phyloP scores from a whole-genome alignment of 2,329 filamentous ascomycete species.

The Waltergamsia citrina region DNA sequence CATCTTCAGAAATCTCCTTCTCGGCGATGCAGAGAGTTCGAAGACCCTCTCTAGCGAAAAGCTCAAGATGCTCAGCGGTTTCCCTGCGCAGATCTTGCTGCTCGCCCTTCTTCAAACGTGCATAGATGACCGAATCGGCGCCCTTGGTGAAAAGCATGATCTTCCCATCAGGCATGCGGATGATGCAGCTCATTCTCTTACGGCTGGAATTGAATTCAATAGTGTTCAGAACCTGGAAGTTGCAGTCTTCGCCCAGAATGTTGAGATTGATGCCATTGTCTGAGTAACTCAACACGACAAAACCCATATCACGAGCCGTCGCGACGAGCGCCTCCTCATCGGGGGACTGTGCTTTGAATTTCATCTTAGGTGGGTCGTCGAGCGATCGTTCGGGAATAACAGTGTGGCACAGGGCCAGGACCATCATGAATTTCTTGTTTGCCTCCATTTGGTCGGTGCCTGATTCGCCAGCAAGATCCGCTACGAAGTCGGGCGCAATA shows the following conservation, averaged over 20 bases:
- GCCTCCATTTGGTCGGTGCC: slow-evolving; percentile 68
- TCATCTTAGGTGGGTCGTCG: slow-evolving; percentile 82
- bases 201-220: slow-evolving; percentile 96
- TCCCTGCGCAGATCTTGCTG: slow-evolving; percentile 73
- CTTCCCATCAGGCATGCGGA: slow-evolving; percentile 83
- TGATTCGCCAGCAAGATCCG: slow-evolving; percentile 70
- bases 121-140: slow-evolving; percentile 95
- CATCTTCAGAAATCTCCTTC: slow-evolving; percentile 66
- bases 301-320: slow-evolving; percentile 90
- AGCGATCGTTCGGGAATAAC: slow-evolving; percentile 86
- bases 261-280: slow-evolving; percentile 72
- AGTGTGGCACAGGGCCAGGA: slow-evolving; percentile 89
- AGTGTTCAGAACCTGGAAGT: slow-evolving; percentile 84
- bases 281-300: slow-evolving; percentile 76
- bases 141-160: slow-evolving; percentile 96
- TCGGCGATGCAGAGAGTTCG: slow-evolving; percentile 92
- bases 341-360: slow-evolving; percentile 95
- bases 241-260: slow-evolving; percentile 73
- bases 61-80: slow-evolving; percentile 90
- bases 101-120: slow-evolving; percentile 73
- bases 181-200: slow-evolving; percentile 96
- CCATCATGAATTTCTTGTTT: slow-evolving; percentile 88
- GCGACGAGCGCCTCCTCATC: slow-evolving; percentile 92
- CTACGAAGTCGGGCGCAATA: slow-evolving; percentile 79
- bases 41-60: slow-evolving; percentile 92